phyloP scores from a whole-genome alignment of 805 yeast species.

The Teunomyces lycoperdinae region DNA sequence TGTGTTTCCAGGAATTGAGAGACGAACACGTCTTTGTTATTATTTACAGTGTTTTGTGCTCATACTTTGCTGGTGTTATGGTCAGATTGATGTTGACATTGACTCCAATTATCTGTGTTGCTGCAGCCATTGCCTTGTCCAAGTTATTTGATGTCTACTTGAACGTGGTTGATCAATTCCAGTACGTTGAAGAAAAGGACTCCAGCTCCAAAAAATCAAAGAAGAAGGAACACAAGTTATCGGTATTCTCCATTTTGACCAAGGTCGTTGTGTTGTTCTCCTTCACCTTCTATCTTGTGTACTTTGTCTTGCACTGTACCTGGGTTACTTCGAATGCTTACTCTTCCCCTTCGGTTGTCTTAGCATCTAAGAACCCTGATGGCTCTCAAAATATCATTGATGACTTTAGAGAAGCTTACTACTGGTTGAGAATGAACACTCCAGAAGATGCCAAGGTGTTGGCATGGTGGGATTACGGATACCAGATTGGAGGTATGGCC shows the following conservation, averaged over 20 bases:
- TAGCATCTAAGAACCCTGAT: slow-evolving; percentile 79
- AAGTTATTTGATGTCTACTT: slow-evolving; percentile 79
- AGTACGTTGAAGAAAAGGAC: slow-evolving; percentile 8
- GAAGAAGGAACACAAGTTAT: slow-evolving; percentile 12
- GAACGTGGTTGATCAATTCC: slow-evolving; percentile 50
- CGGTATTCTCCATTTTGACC: slow-evolving; percentile 45
- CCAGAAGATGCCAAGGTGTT: slow-evolving; percentile 93
- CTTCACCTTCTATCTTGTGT: slow-evolving; percentile 67
- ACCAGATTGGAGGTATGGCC: slow-evolving; percentile 99
- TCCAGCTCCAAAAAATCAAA: slow-evolving; percentile 1
- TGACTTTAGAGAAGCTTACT: slow-evolving; percentile 98
- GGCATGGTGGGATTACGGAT: slow-evolving; percentile 99
- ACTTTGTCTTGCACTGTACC: slow-evolving; percentile 91
- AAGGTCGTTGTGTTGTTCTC: slow-evolving; percentile 62
- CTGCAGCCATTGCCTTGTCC: slow-evolving; percentile 86
- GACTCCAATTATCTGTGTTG: slow-evolving; percentile 93
- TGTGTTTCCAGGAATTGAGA: slow-evolving; percentile 82
- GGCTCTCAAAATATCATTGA: slow-evolving; percentile 85
- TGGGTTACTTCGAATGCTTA: slow-evolving; percentile 96
- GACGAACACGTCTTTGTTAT: slow-evolving; percentile 93
- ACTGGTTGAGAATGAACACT: slow-evolving; percentile 98
- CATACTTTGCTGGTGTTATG: slow-evolving; percentile 99
- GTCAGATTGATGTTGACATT: slow-evolving; percentile 94
- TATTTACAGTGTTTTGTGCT: slow-evolving; percentile 87
- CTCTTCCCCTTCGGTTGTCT: slow-evolving; percentile 95